These are phyloP conservation scores for Dryas alaskensis DNA, from an alignment of 306 rosid genomes.

Conservation along the genomic window DNA sequence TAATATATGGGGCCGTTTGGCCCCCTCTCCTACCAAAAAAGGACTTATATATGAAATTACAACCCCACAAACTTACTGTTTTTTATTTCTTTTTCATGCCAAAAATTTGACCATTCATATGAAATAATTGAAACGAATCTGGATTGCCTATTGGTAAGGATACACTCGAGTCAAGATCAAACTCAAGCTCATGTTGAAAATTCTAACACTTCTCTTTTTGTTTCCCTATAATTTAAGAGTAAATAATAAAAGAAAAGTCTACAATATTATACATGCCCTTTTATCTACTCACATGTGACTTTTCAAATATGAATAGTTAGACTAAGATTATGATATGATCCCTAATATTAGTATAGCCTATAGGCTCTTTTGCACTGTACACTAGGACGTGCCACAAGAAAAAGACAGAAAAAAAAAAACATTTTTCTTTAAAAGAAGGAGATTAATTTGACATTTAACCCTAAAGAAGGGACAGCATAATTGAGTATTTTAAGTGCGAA, in stretches of 20 bases:
- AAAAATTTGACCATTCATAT: neutral
- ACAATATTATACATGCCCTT: too few relatives aligned
- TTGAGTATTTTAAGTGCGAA: neutral
- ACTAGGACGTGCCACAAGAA: too few relatives aligned
- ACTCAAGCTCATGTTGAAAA: neutral
- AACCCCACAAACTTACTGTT: too few relatives aligned
- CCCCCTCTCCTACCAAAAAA: too few relatives aligned
- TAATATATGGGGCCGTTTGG: neutral
- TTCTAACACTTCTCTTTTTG: neutral
- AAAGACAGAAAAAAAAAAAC: neutral
- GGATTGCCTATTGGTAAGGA: neutral
- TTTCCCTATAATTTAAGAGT: too few relatives aligned
- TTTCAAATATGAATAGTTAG: too few relatives aligned
- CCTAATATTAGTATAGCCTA: too few relatives aligned
- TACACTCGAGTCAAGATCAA: neutral
- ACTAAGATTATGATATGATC: too few relatives aligned
- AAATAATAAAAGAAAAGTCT: too few relatives aligned
- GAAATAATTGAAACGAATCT: neutral
- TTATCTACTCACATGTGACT: too few relatives aligned
- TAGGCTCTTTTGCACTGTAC: too few relatives aligned
- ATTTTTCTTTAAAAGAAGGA: neutral
- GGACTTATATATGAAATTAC: too few relatives aligned
- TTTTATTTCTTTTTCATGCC: neutral
- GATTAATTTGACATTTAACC: neutral
- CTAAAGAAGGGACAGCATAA: neutral